Base-by-base conservation (phyloP, 129 eudicot genomes). In the Dittrichia graveolens region DNA sequence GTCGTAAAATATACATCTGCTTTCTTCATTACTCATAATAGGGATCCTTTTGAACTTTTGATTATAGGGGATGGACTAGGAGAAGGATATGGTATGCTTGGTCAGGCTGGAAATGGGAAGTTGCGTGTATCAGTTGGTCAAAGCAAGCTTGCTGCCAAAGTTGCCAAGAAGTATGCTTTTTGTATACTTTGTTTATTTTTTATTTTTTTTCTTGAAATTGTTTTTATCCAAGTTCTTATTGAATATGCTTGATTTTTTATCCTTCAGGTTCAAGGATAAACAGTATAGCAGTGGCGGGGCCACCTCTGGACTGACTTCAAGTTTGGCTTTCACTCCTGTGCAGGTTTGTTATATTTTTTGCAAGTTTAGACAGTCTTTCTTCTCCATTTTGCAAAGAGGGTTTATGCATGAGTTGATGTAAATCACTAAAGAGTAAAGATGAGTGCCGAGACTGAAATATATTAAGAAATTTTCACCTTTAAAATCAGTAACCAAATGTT, bases 21-120 rank as follows among this genome's bases (percentile, higher is more conserved):
- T 2, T 47, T 14, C 53, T 47, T 66, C 67, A 11, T 13, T 8
- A 44, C 71, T 45, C 24, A 45, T 45, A 12, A 45, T 16, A 45
- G 42, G 10, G 41, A 5, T 34, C 24, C 13, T 61, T 13, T 61
- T 9, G 7, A 7, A 5, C 24, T n/a, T 9, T 65, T 75, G 63
- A 19, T 61, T 50, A 76, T 73, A 91, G 97, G 97, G 61, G 92
- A 91, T 78, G 96, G 97, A 40, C 85, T 86, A 45, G 96, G 97
- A 50, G 96, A 88, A 84, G 97, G 98, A 74, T 91, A 86, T 72
- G 94, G 94, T 46, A 92, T 88, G 97, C 93, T 92, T 66, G 98
- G 98, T 52, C 93, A 86, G 68, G 89, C 96, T 76, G 96, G 95
- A 70, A 87, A 82, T 41, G 96, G 98, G 49, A 92, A 85, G 84